These are phyloP conservation scores for Ceratocystis alfenasii DNA, from an alignment of 2,329 filamentous ascomycete genomes.

Conservation along the genomic window DNA sequence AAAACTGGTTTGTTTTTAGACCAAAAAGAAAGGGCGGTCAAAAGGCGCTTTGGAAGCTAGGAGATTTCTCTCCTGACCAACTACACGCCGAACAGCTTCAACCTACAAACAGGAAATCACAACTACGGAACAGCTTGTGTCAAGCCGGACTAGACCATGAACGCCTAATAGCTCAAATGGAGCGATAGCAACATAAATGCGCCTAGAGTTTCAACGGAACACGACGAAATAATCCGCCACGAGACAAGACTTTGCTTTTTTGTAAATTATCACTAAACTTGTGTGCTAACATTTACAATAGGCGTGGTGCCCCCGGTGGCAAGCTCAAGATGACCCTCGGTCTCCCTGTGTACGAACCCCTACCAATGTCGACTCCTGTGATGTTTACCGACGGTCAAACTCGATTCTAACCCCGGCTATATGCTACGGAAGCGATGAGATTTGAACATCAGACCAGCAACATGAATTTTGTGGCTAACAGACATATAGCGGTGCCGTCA, in stretches of 20 bases:
- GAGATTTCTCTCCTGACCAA: not conserved
- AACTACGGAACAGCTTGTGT: too few relatives aligned
- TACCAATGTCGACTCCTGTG: not conserved
- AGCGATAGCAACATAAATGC: not conserved
- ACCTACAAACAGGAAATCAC: too few relatives aligned
- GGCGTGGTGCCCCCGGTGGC: conserved; percentile 91
- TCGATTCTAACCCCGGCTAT: conserved; percentile 14
- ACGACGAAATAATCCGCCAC: conserved; percentile 12
- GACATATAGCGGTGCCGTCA: conserved; percentile 72
- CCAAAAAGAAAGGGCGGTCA: not conserved
- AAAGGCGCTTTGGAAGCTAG: not conserved
- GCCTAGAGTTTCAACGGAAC: not conserved
- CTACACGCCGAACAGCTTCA: too few relatives aligned
- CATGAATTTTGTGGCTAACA: conserved; percentile 17
- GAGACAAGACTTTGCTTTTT: conserved; percentile 14
- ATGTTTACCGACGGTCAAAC: too few relatives aligned
- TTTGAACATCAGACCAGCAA: conserved; percentile 23
- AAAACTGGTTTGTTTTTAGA: not conserved
- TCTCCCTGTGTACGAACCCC: conserved; percentile 82
- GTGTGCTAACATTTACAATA: conserved; percentile 35
- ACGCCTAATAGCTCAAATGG: not conserved
- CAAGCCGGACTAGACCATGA: not conserved
- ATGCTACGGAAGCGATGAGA: conserved; percentile 2
- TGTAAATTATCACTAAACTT: conserved; percentile 20
- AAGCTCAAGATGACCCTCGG: conserved; percentile 99